Evolutionary conservation across 345 rosid species (phyloP), one percentile per base, ranked within the genome.

Genomic region (Acer negundo): DNA sequence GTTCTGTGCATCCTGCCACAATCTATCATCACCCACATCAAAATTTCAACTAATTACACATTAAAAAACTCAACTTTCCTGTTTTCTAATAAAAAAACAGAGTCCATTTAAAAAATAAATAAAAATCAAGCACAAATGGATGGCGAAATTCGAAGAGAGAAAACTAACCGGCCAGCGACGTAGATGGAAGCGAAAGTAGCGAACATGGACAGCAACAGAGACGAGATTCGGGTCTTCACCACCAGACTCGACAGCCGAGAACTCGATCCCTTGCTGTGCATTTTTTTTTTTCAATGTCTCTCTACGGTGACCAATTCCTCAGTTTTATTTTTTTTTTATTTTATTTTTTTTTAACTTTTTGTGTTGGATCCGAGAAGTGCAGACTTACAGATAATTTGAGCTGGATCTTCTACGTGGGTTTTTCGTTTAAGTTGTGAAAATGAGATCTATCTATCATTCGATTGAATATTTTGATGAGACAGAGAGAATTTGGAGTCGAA

Each of bases 1-100:
- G 79, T 80, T 89, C 81, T 91, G 91, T 2, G 99, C 89, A 73
- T 94, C 97, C 89, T 88, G 97, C 99, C 98, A 96, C 59, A 94
- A 77, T 69, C 98, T 96, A 53, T 67, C 24, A 28, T 68, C 62
- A 53, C 8, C 55, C 22, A 69, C 40, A 28, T 44, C 3, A 16
- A 16, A 17, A 22, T 19, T 59, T 19, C 4, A 38, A 7, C 10
- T 28, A 23, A 72, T 16, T 31, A 20, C 7, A 42, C 8, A 35
- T 23, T 17, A 40, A 46, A 61, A 74, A 24, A n/a, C 42, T 7
- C 46, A 65, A 13, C 19, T 12, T 15, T 20, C 5, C 3, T 42
- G 1, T 42, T 42, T 44, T 42, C 47, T 20, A 10, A 62, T 13
- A n/a, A 15, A 16, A 61, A 73, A 40, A 73, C 20, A 24, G 10